Percentiles rank a stretch among this genome's conserved stretches.
Evolutionary conservation across 768 basidiomycete genomes (phyloP).

Genomic region (Suillus variegatus): DNA sequence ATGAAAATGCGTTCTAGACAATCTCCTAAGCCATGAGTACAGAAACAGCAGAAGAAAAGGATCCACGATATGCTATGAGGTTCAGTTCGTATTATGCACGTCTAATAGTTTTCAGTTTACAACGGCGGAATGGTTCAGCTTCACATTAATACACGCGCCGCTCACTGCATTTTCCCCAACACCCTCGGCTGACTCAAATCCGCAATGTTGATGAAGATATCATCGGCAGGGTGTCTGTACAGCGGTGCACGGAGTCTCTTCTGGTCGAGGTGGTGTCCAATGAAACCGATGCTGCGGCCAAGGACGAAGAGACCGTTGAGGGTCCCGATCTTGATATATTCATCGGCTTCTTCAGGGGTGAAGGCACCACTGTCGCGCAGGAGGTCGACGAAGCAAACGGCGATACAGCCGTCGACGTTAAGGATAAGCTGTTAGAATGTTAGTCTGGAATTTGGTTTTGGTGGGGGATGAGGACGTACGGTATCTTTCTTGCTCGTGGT

Average conservation of each 20-base stretch:
- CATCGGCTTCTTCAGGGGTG: slow-evolving; percentile 92
- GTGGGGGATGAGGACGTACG: slow-evolving; percentile 33
- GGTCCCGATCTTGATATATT: slow-evolving; percentile 96
- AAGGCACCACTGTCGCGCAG: slow-evolving; percentile 92
- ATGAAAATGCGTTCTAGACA: not conserved
- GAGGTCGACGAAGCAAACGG: slow-evolving; percentile 95
- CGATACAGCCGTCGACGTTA: slow-evolving; percentile 95
- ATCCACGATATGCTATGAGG: not conserved
- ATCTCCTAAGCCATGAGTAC: not conserved
- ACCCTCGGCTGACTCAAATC: slow-evolving; percentile 81
- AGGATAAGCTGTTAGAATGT: slow-evolving; percentile 67
- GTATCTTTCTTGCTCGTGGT: slow-evolving; percentile 98
- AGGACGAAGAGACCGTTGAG: slow-evolving; percentile 97
- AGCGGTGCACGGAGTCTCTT: slow-evolving; percentile 90
- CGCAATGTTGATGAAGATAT: slow-evolving; percentile 95
- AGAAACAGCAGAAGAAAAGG: not conserved
- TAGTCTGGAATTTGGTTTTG: too few species aligned
- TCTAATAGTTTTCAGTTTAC: not conserved
- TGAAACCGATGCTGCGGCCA: slow-evolving; percentile 97
- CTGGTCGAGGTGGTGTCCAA: slow-evolving; percentile 96
- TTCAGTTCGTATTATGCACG: not conserved
- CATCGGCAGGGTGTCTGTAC: slow-evolving; percentile 94
- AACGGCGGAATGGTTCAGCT: not conserved
- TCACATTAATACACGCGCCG: not conserved
- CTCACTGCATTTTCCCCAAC: slow-evolving; percentile 44